A percentile compares a stretch with the other conserved stretches of the same genome.
phyloP scores from a whole-genome alignment of 2,329 filamentous ascomycete species.

The Paradendryphiella salina region DNA sequence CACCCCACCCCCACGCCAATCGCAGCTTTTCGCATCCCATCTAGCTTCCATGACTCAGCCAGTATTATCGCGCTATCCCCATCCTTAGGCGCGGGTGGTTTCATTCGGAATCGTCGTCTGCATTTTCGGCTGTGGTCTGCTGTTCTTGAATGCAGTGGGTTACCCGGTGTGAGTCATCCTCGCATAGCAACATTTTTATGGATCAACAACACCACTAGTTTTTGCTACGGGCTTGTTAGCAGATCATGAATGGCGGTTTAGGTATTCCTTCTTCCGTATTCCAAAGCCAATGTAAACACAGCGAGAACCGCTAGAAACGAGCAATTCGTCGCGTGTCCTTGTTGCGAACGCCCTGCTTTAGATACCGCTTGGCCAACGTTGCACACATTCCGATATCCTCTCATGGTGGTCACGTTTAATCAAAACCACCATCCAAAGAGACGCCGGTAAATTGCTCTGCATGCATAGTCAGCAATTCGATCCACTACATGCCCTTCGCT shows the following conservation, averaged over 20 bases:
- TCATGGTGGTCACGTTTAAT: background rate
- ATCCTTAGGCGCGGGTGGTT: background rate
- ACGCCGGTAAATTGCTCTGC: conserved; percentile 8
- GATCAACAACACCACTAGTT: background rate
- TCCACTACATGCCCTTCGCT: conserved; percentile 6
- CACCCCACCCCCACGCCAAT: too few relatives aligned
- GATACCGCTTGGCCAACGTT: background rate
- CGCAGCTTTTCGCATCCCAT: too few relatives aligned
- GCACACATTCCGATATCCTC: background rate
- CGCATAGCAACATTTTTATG: background rate
- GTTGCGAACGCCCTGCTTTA: background rate
- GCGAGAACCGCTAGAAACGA: background rate
- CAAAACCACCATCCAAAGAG: background rate
- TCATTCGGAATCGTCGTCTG: too few relatives aligned
- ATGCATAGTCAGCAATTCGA: background rate
- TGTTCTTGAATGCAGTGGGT: too few relatives aligned
- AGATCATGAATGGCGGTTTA: background rate
- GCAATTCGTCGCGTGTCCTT: background rate
- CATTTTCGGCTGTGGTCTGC: too few relatives aligned
- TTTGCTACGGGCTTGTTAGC: background rate
- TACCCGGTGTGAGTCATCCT: background rate
- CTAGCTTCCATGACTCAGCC: too few relatives aligned
- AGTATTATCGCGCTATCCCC: too few relatives aligned
- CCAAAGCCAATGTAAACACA: background rate
- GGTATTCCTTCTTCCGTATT: background rate